Percentiles rank a stretch among this genome's conserved stretches.
These are phyloP conservation scores for Heterococcus sp. DNA, from an alignment of 108 stramenopile species.

Conservation along the genomic window DNA sequence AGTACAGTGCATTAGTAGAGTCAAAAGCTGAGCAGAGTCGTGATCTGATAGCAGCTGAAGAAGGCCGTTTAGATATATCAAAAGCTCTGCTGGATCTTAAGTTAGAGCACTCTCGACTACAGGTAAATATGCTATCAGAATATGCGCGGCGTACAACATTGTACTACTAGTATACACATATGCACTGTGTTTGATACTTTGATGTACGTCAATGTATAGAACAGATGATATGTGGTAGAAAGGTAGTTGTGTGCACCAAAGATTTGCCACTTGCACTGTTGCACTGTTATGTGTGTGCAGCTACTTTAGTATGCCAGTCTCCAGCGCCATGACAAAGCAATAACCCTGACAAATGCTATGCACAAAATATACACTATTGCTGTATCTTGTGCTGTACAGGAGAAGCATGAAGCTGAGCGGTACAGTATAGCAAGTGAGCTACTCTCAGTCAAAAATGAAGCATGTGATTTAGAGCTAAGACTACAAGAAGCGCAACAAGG, in stretches of 20 bases:
- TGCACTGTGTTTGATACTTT: not conserved
- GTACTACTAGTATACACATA: not conserved
- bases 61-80: slow-evolving; percentile 10
- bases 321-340: no score
- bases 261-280: not conserved
- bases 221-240: not conserved
- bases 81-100: slow-evolving; percentile 21
- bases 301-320: not conserved
- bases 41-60: slow-evolving; percentile 20
- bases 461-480: slow-evolving; percentile 23
- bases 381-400: not conserved
- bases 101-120: slow-evolving; percentile 23
- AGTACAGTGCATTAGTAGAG: slow-evolving; percentile 29
- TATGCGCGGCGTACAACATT: not conserved
- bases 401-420: slow-evolving; percentile 9
- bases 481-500: slow-evolving; percentile 3
- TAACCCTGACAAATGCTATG: not conserved
- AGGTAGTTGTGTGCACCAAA: not conserved
- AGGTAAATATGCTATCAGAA: not conserved
- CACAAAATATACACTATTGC: not conserved
- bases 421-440: slow-evolving; percentile 16
- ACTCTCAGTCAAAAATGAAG: slow-evolving; percentile 18
- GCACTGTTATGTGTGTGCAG: not conserved
- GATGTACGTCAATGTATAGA: not conserved
- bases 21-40: slow-evolving; percentile 22